Conservation (phyloP, 2,329 filamentous ascomycete genomes). For the Pestalotiopsis sp. region DNA sequence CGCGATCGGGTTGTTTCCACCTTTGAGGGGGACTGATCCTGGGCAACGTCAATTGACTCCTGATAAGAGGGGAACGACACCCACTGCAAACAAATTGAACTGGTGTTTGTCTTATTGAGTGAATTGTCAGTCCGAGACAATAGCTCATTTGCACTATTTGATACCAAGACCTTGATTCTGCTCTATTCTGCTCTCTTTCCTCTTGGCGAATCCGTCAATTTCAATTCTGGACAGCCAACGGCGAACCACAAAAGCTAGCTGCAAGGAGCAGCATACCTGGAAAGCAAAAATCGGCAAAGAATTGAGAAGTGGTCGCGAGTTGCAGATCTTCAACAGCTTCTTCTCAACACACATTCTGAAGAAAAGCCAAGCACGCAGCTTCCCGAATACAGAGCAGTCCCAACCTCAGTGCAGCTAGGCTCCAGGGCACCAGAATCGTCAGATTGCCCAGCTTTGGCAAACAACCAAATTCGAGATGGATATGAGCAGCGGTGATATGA, state of each 20-base stretch:
- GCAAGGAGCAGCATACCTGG: not conserved
- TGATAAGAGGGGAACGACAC: not conserved
- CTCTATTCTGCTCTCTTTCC: conserved; percentile 9
- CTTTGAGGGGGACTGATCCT: not conserved
- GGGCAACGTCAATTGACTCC: not conserved
- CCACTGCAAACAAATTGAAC: not conserved
- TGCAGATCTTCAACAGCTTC: not conserved
- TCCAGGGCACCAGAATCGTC: not conserved
- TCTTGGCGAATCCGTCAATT: not conserved
- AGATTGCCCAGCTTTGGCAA: not conserved
- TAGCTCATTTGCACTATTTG: not conserved
- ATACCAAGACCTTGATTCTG: not conserved
- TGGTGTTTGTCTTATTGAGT: not conserved
- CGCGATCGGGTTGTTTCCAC: not conserved
- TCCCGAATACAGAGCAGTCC: not conserved
- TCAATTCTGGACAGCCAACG: not conserved
- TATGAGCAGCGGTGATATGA: conserved; percentile 3
- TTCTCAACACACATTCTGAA: too few species aligned
- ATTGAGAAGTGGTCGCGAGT: not conserved
- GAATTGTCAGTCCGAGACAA: not conserved
- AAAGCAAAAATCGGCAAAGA: not conserved
- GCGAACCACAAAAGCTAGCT: not conserved
- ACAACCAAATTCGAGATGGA: conserved; percentile 12
- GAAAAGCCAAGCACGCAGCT: too few species aligned
- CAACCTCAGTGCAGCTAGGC: not conserved